A percentile compares a stretch with the other conserved stretches of the same genome.
Evolutionary conservation across 2,329 filamentous ascomycete genomes (phyloP).

Genomic region (Colletotrichum sidae): DNA sequence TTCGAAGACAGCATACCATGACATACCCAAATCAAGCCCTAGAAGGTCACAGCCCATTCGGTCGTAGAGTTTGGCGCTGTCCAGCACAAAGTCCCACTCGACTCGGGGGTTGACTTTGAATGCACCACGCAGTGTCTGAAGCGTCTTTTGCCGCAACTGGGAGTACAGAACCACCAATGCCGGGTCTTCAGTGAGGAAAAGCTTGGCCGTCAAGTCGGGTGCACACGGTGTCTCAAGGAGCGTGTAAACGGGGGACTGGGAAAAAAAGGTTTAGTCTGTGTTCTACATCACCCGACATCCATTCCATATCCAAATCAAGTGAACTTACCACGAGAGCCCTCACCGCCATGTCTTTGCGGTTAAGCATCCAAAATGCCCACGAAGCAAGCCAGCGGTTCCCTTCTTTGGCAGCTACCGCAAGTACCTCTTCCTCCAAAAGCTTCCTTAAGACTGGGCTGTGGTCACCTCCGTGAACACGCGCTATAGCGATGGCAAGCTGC

Average conservation of each 20-base stretch:
- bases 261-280: slow-evolving; percentile 7
- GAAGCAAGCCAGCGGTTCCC: slow-evolving; percentile 94
- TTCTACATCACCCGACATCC: not conserved
- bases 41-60: slow-evolving; percentile 95
- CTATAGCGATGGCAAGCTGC: slow-evolving; percentile 89
- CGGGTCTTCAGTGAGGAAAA: slow-evolving; percentile 91
- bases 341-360: slow-evolving; percentile 84
- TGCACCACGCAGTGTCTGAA: slow-evolving; percentile 88
- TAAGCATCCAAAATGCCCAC: slow-evolving; percentile 95
- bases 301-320: not conserved
- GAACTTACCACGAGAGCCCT: slow-evolving; percentile 79
- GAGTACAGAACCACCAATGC: slow-evolving; percentile 88
- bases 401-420: slow-evolving; percentile 80
- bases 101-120: slow-evolving; percentile 81
- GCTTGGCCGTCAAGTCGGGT: slow-evolving; percentile 78
- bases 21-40: slow-evolving; percentile 82
- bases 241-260: slow-evolving; percentile 81
- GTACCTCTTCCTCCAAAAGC: slow-evolving; percentile 82
- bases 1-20: no score
- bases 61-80: slow-evolving; percentile 85
- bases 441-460: slow-evolving; percentile 77
- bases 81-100: slow-evolving; percentile 90
- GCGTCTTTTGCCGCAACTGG: slow-evolving; percentile 82
- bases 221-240: slow-evolving; percentile 77
- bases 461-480: slow-evolving; percentile 90